Evolutionary conservation across 2,329 filamentous ascomycete genomes (phyloP).

Genomic region (Fusarium sterilihyphosum): DNA sequence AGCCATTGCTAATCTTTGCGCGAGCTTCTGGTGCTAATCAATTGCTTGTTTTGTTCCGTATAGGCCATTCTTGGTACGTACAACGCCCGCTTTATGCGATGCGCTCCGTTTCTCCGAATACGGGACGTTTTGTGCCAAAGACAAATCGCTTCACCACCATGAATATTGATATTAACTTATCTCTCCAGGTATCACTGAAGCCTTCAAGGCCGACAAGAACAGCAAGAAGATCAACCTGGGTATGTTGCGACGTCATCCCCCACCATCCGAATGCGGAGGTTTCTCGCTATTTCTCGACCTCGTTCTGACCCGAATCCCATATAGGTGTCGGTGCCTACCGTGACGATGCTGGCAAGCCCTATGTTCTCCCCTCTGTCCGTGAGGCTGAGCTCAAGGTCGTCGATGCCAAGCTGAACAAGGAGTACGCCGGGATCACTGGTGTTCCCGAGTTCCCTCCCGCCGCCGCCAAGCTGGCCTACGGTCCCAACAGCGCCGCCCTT

Average conservation of each 20-base stretch:
- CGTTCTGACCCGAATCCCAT: conserved; percentile 31
- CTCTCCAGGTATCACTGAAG: conserved; percentile 85
- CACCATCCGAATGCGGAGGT: conserved; percentile 15
- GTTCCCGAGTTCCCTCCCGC: conserved; percentile 93
- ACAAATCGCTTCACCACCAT: conserved; percentile 18
- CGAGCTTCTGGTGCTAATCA: conserved; percentile 36
- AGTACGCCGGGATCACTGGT: conserved; percentile 98
- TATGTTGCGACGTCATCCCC: conserved; percentile 52
- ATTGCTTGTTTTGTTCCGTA: conserved; percentile 26
- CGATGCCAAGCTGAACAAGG: conserved; percentile 84
- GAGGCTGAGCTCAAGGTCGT: conserved; percentile 89
- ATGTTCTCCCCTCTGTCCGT: conserved; percentile 93
- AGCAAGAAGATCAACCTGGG: conserved; percentile 97
- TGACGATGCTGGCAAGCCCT: conserved; percentile 97
- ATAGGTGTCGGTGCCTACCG: conserved; percentile 96
- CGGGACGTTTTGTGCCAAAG: conserved; percentile 6
- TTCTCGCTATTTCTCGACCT: conserved; percentile 22
- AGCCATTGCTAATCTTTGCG: conserved; percentile 6
- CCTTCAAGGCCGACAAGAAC: conserved; percentile 96
- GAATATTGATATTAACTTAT: conserved; percentile 37
- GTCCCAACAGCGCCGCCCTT: conserved; percentile 79
- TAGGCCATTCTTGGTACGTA: conserved; percentile 79
- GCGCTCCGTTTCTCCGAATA: conserved; percentile 19
- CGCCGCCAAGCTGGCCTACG: conserved; percentile 91
- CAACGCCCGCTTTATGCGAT: conserved; percentile 30